A percentile compares a stretch with the other conserved stretches of the same genome.
Evolutionary conservation across 345 rosid species (phyloP).

Genomic region (Fremontodendron californicum): DNA sequence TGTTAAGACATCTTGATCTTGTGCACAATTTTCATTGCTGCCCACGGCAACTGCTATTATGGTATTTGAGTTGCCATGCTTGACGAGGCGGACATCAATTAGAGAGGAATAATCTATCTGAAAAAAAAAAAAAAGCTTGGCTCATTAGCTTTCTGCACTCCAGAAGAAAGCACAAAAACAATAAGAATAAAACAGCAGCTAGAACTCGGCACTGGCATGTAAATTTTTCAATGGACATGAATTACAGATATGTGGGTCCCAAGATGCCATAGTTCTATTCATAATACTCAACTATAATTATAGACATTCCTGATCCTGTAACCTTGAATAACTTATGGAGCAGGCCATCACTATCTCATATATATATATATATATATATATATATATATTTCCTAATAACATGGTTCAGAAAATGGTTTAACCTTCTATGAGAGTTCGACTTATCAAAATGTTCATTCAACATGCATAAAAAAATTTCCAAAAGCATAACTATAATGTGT

Average conservation of each 20-base stretch:
- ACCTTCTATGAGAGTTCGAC: background rate
- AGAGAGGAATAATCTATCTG: slow-evolving; percentile 78
- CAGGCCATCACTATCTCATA: background rate
- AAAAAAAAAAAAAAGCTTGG: slow-evolving; percentile 4
- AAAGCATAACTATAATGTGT: background rate
- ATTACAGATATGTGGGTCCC: background rate
- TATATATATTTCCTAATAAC: background rate
- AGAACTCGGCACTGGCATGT: background rate
- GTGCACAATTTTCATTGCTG: slow-evolving; percentile 20
- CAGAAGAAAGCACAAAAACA: background rate
- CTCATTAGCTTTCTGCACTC: slow-evolving; percentile 9
- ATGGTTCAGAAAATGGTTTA: background rate
- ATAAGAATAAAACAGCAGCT: slow-evolving; percentile 14
- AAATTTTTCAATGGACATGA: background rate
- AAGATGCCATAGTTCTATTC: background rate
- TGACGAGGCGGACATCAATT: slow-evolving; percentile 60
- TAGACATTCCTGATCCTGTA: background rate
- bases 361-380: no score
- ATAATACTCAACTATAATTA: no score
- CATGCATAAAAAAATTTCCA: background rate
- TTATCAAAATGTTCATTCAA: background rate
- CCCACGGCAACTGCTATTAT: slow-evolving; percentile 22
- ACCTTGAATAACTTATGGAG: background rate
- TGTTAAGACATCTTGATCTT: slow-evolving; percentile 24
- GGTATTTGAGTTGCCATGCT: slow-evolving; percentile 28